phyloP scores from a whole-genome alignment of 768 basidiomycete species.

The Epithele typhae region DNA sequence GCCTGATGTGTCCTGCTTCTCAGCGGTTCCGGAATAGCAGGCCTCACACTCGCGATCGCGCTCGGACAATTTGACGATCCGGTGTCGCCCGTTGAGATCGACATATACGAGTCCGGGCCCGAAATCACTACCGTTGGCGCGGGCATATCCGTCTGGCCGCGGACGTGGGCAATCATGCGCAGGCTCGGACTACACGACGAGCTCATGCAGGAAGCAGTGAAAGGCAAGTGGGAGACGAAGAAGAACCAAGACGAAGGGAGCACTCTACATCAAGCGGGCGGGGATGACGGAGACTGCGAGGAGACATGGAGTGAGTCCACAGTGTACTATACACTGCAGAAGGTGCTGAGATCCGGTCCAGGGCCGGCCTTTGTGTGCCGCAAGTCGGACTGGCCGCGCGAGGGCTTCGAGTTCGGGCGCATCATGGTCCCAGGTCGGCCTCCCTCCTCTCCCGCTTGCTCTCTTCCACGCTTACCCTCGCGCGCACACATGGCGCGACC shows the following conservation, averaged over 20 bases:
- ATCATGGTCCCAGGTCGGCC: slow-evolving; percentile 23
- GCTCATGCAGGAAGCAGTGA: slow-evolving; percentile 14
- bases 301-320: too few relatives aligned
- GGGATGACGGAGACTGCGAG: too few relatives aligned
- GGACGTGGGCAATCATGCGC: slow-evolving; percentile 42
- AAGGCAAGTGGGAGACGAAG: too few relatives aligned
- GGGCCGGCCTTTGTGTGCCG: slow-evolving; percentile 22
- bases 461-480: background rate
- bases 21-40: slow-evolving; percentile 34
- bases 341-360: background rate
- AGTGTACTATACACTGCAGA: background rate
- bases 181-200: slow-evolving; percentile 34
- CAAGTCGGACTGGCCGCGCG: slow-evolving; percentile 17
- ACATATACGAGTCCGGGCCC: slow-evolving; percentile 42
- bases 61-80: slow-evolving; percentile 33
- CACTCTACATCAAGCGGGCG: background rate
- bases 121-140: slow-evolving; percentile 37
- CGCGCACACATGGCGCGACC: slow-evolving; percentile 17
- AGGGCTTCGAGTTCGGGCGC: slow-evolving; percentile 15
- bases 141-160: slow-evolving; percentile 42
- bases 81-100: slow-evolving; percentile 28
- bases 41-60: slow-evolving; percentile 39
- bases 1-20: background rate
- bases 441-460: background rate
- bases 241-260: too few relatives aligned